A percentile compares a stretch with the other conserved stretches of the same genome.
These are phyloP conservation scores for Malbranchea cinnamomea DNA, from an alignment of 2,329 filamentous ascomycete species.

Conservation along the genomic window DNA sequence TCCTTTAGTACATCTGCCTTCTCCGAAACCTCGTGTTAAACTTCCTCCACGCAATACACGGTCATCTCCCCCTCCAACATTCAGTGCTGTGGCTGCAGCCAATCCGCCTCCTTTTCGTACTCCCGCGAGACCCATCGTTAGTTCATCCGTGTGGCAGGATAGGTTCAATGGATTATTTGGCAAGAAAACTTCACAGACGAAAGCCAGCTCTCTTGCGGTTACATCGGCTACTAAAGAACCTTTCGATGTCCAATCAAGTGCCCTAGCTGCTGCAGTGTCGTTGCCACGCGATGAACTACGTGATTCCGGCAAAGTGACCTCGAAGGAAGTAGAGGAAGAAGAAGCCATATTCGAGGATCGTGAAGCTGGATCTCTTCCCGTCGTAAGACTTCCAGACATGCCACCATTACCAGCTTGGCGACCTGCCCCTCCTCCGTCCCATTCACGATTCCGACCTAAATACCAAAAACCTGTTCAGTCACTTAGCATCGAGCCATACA, in stretches of 20 bases:
- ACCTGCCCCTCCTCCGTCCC: constrained; percentile 31
- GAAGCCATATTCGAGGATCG: constrained; percentile 72
- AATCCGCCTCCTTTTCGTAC: constrained; percentile 24
- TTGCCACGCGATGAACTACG: constrained; percentile 38
- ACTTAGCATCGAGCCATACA: constrained; percentile 31
- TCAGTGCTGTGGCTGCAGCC: constrained; percentile 30
- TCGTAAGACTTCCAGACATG: constrained; percentile 50
- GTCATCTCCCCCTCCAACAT: constrained; percentile 29
- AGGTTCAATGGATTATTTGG: constrained; percentile 65
- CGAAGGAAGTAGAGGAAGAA: constrained; percentile 59
- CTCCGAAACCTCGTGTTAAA: constrained; percentile 58
- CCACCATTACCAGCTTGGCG: constrained; percentile 50
- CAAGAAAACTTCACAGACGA: constrained; percentile 42
- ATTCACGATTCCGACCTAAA: constrained; percentile 24
- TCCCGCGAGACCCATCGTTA: constrained; percentile 29
- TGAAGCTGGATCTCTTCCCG: constrained; percentile 63
- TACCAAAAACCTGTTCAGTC: constrained; percentile 41
- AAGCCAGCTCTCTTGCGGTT: constrained; percentile 42
- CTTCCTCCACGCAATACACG: constrained; percentile 45
- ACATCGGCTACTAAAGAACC: constrained; percentile 53
- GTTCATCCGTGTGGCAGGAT: constrained; percentile 54
- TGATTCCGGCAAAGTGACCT: constrained; percentile 35
- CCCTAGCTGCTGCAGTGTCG: constrained; percentile 52
- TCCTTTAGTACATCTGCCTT: constrained; percentile 44
- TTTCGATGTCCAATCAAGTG: constrained; percentile 41